Evolutionary conservation across 345 rosid species (phyloP).

Genomic region (Linum trigynum): DNA sequence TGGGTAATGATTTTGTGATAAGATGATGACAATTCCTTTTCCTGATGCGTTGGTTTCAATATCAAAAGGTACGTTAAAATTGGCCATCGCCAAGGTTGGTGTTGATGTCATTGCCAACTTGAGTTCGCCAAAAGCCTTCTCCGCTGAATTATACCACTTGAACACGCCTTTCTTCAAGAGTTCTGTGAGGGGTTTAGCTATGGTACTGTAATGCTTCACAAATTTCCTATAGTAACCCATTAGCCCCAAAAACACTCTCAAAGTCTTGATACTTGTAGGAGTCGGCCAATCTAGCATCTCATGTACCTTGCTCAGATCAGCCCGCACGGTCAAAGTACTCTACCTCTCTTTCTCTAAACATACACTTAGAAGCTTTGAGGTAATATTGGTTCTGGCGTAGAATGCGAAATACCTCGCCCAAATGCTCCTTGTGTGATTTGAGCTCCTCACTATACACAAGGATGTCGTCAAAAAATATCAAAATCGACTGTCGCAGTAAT

Average conservation of each 20-base stretch:
- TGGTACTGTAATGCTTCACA: background rate
- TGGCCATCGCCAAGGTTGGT: background rate
- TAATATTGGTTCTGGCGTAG: no score
- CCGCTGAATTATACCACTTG: background rate
- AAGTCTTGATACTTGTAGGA: background rate
- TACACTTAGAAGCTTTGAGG: no score
- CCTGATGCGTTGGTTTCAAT: background rate
- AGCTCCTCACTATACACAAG: no score
- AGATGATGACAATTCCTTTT: background rate
- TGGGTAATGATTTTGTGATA: background rate
- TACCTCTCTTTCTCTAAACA: no score
- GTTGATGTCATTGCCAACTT: background rate
- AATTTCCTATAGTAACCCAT: slow-evolving; percentile 6
- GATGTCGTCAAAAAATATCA: no score
- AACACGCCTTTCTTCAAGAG: background rate
- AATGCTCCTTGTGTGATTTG: no score
- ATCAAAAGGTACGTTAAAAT: background rate
- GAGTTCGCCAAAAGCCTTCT: background rate
- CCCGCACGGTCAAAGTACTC: background rate
- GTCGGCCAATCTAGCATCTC: slow-evolving; percentile 2
- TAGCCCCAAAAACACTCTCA: slow-evolving; percentile 1
- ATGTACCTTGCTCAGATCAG: background rate
- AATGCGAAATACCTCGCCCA: no score
- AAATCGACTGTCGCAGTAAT: no score
- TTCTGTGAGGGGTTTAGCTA: background rate